phyloP scores from a whole-genome alignment of 148 eudicot genomes.

The Rhododendron simsii region DNA sequence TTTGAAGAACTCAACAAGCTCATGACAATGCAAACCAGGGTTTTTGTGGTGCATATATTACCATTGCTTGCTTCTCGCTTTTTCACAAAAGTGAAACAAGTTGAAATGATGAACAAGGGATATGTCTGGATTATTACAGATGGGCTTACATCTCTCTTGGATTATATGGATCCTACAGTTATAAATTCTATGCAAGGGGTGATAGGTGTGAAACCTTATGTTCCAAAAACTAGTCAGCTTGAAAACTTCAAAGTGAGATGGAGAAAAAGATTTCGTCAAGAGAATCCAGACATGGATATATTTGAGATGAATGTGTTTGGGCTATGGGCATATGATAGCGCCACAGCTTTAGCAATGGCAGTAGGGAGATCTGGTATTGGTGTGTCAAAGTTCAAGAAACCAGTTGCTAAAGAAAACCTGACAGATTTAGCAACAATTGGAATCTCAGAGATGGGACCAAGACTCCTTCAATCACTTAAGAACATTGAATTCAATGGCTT shows the following conservation, averaged over 20 bases:
- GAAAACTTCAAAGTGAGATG: slow-evolving; percentile 9
- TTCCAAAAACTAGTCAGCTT: no score
- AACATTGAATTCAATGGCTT: slow-evolving; percentile 38
- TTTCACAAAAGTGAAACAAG: no score
- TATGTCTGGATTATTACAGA: no score
- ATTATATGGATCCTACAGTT: no score
- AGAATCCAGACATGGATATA: slow-evolving; percentile 31
- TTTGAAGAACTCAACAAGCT: no score
- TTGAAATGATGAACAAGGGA: no score
- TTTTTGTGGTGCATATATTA: no score
- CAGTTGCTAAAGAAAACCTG: not conserved
- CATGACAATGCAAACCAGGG: no score
- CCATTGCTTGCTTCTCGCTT: no score
- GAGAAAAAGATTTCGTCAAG: slow-evolving; percentile 32
- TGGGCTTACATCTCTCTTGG: no score
- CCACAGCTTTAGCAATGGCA: slow-evolving; percentile 47
- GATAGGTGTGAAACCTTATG: no score
- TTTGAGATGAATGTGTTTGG: slow-evolving; percentile 33
- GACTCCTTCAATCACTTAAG: slow-evolving; percentile 27
- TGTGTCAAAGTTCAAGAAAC: slow-evolving; percentile 18
- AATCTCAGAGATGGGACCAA: slow-evolving; percentile 39
- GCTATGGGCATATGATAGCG: slow-evolving; percentile 61
- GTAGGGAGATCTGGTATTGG: slow-evolving; percentile 25
- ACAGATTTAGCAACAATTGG: slow-evolving; percentile 41
- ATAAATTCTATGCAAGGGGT: no score